These are phyloP conservation scores for Vitis hybrid DNA, from an alignment of 177 flowering plant species.

Conservation along the genomic window DNA sequence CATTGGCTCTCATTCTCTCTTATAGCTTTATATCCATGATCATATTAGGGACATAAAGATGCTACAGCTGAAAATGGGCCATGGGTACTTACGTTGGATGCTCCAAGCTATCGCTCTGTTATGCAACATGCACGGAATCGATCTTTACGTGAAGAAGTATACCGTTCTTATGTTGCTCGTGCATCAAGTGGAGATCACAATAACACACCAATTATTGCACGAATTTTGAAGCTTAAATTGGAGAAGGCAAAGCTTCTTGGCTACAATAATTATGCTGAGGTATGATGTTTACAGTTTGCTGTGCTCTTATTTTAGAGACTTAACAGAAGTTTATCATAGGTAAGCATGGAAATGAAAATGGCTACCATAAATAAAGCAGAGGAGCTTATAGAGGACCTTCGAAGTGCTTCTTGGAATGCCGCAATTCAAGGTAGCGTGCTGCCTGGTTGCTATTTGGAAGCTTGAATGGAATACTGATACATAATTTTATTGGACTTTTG, in stretches of 20 bases:
- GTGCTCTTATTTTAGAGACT: conserved; percentile 7
- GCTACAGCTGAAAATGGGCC: conserved; percentile 98
- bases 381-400: conserved; percentile 89
- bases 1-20: conserved; percentile 5
- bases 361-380: conserved; percentile 89
- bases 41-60: conserved; percentile 74
- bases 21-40: not conserved
- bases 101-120: conserved; percentile 85
- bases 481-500: no score
- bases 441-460: no score
- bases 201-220: conserved; percentile 79
- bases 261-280: conserved; percentile 93
- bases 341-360: conserved; percentile 99
- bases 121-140: conserved; percentile 89
- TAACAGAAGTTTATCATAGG: conserved; percentile 38
- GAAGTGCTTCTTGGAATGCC: conserved; percentile 85
- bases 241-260: conserved; percentile 95
- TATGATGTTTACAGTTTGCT: conserved; percentile 21
- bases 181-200: conserved; percentile 90
- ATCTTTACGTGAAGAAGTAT: conserved; percentile 84
- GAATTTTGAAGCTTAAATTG: conserved; percentile 78
- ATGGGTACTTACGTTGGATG: conserved; percentile 93
- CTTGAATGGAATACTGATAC: no score
- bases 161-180: conserved; percentile 77
- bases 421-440: conserved; percentile 75